A percentile compares a stretch with the other conserved stretches of the same genome.
Evolutionary conservation across 1,284 basidiomycete species (phyloP).

Genomic region (Trichosporon sp.): DNA sequence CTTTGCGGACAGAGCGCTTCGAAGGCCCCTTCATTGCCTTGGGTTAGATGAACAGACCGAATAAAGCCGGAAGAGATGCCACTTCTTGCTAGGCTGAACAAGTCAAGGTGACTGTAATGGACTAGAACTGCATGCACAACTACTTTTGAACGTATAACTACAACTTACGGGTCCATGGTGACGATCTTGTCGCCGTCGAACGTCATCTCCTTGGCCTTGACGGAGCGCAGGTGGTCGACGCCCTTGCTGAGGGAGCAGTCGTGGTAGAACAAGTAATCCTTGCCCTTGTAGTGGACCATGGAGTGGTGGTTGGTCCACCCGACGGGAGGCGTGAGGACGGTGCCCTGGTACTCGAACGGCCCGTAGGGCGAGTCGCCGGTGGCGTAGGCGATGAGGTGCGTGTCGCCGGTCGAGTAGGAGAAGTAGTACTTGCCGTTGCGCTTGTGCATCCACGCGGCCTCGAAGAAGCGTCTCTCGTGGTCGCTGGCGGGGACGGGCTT

Average conservation of each 20-base stretch:
- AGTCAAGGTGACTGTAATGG: no score
- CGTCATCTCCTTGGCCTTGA: constrained; percentile 31
- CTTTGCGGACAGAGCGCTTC: no score
- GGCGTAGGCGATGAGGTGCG: constrained; percentile 37
- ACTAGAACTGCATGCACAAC: not conserved
- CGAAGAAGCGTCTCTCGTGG: constrained; percentile 42
- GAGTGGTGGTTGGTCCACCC: constrained; percentile 43
- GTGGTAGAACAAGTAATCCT: constrained; percentile 40
- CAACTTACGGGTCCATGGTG: constrained; percentile 4
- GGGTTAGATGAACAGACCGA: no score
- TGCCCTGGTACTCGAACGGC: constrained; percentile 36
- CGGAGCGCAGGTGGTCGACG: constrained; percentile 34
- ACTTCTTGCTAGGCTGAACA: no score
- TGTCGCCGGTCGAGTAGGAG: constrained; percentile 41
- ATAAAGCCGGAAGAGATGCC: no score
- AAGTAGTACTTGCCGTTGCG: constrained; percentile 36
- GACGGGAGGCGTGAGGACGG: constrained; percentile 34
- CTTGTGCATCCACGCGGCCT: constrained; percentile 43
- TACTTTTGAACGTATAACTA: not conserved
- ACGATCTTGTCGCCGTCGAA: constrained; percentile 24
- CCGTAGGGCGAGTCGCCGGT: constrained; percentile 29
- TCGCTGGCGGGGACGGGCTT: constrained; percentile 31
- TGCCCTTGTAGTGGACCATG: constrained; percentile 34
- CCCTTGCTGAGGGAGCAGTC: constrained; percentile 38
- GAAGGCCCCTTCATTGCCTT: no score